Evolutionary conservation across 1,284 basidiomycete genomes (phyloP).

Genomic region (Coniferiporia weirii): DNA sequence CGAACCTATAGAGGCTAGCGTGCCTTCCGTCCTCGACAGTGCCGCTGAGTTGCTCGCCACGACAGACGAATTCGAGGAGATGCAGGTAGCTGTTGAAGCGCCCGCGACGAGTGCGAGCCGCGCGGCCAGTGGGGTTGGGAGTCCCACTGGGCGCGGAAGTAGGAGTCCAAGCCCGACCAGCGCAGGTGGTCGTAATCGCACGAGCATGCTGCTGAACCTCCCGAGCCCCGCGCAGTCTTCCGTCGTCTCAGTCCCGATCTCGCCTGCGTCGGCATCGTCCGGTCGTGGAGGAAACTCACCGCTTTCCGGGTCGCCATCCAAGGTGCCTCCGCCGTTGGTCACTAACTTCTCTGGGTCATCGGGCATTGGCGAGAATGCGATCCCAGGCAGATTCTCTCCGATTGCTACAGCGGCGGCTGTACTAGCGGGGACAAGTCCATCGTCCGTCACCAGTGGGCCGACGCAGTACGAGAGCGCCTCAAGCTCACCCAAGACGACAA

Average conservation of each 20-base stretch:
- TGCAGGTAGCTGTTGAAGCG: conserved; percentile 30
- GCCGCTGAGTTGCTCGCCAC: conserved; percentile 61
- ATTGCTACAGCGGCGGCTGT: background rate
- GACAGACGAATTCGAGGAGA: conserved; percentile 50
- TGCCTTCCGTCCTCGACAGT: conserved; percentile 70
- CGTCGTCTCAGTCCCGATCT: conserved; percentile 9
- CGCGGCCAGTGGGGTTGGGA: conserved; percentile 6
- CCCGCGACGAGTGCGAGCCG: conserved; percentile 8
- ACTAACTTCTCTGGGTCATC: conserved; percentile 7
- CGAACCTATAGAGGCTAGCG: conserved; percentile 64
- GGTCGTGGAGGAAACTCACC: conserved; percentile 9
- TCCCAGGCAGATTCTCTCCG: conserved; percentile 8
- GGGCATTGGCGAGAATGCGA: background rate
- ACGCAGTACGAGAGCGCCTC: conserved; percentile 17
- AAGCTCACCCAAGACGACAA: conserved; percentile 22
- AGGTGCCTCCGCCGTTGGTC: conserved; percentile 8
- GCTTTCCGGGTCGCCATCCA: conserved; percentile 1
- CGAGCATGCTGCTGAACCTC: conserved; percentile 42
- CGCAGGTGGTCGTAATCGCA: conserved; percentile 31
- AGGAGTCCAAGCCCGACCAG: conserved; percentile 48
- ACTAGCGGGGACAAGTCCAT: conserved; percentile 15
- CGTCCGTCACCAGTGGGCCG: conserved; percentile 22
- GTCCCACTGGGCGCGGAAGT: conserved; percentile 25
- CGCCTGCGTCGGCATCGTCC: conserved; percentile 5
- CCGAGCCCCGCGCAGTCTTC: conserved; percentile 26